phyloP scores from a whole-genome alignment of 2,329 filamentous ascomycete species.

The Pyrenophora seminiperda region DNA sequence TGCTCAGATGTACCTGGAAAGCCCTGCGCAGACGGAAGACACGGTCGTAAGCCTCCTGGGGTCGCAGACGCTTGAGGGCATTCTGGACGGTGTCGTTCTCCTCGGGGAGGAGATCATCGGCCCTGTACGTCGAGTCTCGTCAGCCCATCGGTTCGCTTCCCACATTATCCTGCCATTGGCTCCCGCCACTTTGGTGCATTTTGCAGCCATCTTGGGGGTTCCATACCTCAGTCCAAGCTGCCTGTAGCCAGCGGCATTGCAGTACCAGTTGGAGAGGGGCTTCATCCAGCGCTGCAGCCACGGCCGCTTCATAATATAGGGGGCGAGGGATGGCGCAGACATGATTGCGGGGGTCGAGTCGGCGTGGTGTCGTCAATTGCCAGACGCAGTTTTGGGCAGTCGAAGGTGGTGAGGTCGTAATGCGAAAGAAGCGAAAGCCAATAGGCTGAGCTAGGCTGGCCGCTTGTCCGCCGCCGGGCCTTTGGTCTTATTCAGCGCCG shows the following conservation, averaged over 20 bases:
- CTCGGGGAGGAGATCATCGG: constrained; percentile 93
- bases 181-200: background rate
- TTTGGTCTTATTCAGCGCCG: constrained; percentile 15
- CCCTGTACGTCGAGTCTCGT: constrained; percentile 60
- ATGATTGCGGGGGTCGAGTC: constrained; percentile 54
- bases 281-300: constrained; percentile 80
- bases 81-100: constrained; percentile 85
- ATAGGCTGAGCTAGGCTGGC: constrained; percentile 23
- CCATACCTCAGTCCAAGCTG: constrained; percentile 86
- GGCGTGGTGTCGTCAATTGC: constrained; percentile 36
- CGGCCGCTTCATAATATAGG: constrained; percentile 79
- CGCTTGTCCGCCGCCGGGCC: constrained; percentile 6
- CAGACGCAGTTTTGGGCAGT: constrained; percentile 28
- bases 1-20: constrained; percentile 69
- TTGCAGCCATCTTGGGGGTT: constrained; percentile 7
- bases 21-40: constrained; percentile 96
- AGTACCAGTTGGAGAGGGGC: constrained; percentile 88
- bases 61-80: constrained; percentile 86
- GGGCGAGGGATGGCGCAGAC: constrained; percentile 74
- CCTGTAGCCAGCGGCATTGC: constrained; percentile 87
- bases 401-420: constrained; percentile 24
- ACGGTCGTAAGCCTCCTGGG: constrained; percentile 93
- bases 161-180: background rate
- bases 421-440: constrained; percentile 26
- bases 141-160: constrained; percentile 34